Conservation (phyloP, 106 monocot species). For the Dactylorhiza incarnata region DNA sequence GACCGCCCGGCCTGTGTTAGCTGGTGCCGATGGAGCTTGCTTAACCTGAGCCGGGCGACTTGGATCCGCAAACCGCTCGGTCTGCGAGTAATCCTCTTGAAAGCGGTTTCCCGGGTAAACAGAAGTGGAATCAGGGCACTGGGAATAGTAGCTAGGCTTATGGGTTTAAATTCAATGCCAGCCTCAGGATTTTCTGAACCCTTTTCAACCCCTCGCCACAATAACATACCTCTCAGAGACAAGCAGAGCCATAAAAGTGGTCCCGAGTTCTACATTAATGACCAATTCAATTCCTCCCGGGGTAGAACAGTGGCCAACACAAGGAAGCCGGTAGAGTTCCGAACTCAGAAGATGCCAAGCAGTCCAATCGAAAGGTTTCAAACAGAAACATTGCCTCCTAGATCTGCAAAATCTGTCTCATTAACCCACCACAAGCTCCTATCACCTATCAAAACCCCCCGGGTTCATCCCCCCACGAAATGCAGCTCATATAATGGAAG, state of each 20-base stretch:
- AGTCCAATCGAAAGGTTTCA: slow-evolving; percentile 85
- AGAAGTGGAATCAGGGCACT: slow-evolving; percentile 52
- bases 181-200: slow-evolving; percentile 49
- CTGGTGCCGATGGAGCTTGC: no score
- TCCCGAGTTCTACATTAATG: slow-evolving; percentile 26
- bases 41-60: no score
- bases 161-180: slow-evolving; percentile 89
- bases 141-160: slow-evolving; percentile 85
- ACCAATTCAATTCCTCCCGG: slow-evolving; percentile 16
- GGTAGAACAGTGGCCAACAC: slow-evolving; percentile 32
- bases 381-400: slow-evolving; percentile 52
- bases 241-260: slow-evolving; percentile 33
- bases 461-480: slow-evolving; percentile 37
- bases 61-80: no score
- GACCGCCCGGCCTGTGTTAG: no score
- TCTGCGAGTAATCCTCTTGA: no score
- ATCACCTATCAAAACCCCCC: slow-evolving; percentile 65
- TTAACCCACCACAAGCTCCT: slow-evolving; percentile 51
- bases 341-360: slow-evolving; percentile 65
- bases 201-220: slow-evolving; percentile 46
- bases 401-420: slow-evolving; percentile 43
- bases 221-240: slow-evolving; percentile 29
- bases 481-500: slow-evolving; percentile 88
- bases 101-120: no score
- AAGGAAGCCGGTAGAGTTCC: slow-evolving; percentile 37